phyloP scores from a whole-genome alignment of 2,329 filamentous ascomycete species.

The Cercospora sojina region DNA sequence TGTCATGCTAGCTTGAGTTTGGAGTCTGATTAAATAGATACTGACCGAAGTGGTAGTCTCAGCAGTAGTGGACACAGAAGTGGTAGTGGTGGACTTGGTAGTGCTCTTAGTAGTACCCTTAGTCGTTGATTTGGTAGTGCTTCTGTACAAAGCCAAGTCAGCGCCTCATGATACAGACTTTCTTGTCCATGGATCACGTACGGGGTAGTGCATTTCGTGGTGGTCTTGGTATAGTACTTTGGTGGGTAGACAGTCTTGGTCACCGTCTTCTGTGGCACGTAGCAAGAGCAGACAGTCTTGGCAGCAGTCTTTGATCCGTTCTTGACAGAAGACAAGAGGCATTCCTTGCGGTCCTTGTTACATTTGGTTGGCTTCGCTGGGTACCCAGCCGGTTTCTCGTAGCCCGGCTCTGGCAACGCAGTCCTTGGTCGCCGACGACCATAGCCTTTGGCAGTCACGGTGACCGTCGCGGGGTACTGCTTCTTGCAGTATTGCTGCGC shows the following conservation, averaged over 20 bases:
- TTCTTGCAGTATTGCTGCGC: conserved; percentile 3
- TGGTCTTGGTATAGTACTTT: not conserved
- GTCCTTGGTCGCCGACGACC: not conserved
- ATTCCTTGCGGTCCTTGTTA: not conserved
- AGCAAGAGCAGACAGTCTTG: not conserved
- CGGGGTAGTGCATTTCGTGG: not conserved
- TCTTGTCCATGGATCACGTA: not conserved
- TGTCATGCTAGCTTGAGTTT: no score
- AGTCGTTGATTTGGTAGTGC: not conserved
- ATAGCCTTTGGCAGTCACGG: not conserved
- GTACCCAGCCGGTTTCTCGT: not conserved
- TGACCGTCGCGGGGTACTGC: not conserved
- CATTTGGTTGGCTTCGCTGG: not conserved
- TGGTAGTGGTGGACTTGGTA: not conserved
- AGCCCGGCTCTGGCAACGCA: not conserved
- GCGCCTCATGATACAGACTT: not conserved
- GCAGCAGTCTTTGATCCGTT: not conserved
- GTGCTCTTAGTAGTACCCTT: not conserved
- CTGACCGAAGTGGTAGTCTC: not conserved
- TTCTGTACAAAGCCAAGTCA: not conserved
- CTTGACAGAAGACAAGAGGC: not conserved
- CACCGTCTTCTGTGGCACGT: not conserved
- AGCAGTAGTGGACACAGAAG: not conserved
- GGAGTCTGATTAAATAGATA: no score
- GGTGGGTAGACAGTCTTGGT: not conserved